These are phyloP conservation scores for Streptanthus diversifolius DNA, from an alignment of 345 rosid species.

Conservation along the genomic window DNA sequence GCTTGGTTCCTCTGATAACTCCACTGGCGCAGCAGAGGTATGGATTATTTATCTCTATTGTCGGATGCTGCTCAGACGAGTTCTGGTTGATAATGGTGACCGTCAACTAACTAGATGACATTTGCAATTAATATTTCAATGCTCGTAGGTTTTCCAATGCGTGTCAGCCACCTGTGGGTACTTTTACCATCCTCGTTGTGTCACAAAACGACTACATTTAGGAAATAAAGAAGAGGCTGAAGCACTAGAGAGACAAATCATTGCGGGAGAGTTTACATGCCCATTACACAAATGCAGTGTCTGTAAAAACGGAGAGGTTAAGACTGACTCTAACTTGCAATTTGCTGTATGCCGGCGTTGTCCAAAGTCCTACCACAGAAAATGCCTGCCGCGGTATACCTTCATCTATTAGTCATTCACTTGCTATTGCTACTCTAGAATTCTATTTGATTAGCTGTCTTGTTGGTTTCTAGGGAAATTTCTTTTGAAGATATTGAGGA, in stretches of 20 bases:
- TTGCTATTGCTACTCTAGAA: not conserved
- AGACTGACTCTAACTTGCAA: conserved; percentile 52
- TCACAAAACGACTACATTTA: conserved; percentile 50
- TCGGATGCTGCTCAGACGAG: conserved; percentile 1
- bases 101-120: not conserved
- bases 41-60: conserved; percentile 18
- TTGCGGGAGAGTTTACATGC: conserved; percentile 65
- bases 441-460: conserved; percentile 5
- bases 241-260: conserved; percentile 52
- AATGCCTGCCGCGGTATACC: conserved; percentile 82
- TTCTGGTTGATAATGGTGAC: conserved; percentile 16
- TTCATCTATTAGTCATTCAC: conserved; percentile 3
- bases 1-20: conserved; percentile 75
- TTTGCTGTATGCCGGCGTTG: conserved; percentile 95
- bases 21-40: conserved; percentile 71
- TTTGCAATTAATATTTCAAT: not conserved
- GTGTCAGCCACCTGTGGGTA: conserved; percentile 83
- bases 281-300: conserved; percentile 79
- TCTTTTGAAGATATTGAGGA: conserved; percentile 46
- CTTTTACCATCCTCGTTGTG: conserved; percentile 84
- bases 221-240: conserved; percentile 55
- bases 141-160: conserved; percentile 70
- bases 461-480: conserved; percentile 51
- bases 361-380: conserved; percentile 81
- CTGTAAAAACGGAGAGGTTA: conserved; percentile 68